Conservation (phyloP, 441 rosid genomes). For the Adansonia rubrostipa region DNA sequence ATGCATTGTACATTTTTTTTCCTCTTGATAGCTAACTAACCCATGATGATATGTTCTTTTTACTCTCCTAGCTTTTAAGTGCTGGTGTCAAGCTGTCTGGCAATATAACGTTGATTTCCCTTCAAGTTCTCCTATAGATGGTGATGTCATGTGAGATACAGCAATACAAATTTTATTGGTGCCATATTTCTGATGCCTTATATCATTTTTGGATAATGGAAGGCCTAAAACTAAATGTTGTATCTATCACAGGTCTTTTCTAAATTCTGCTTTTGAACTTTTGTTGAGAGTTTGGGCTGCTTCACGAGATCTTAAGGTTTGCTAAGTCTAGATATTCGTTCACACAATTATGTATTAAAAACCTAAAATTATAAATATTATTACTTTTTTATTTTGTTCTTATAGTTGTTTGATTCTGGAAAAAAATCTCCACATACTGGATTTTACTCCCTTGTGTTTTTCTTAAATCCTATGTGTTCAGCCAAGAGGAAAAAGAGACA, state of each 20-base stretch:
- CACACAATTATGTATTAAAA: background rate
- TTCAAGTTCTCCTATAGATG: slow-evolving; percentile 67
- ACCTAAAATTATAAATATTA: background rate
- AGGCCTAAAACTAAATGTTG: slow-evolving; percentile 31
- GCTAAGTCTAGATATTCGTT: slow-evolving; percentile 12
- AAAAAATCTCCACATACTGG: background rate
- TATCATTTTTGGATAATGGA: slow-evolving; percentile 17
- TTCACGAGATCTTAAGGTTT: slow-evolving; percentile 93
- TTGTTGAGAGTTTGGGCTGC: slow-evolving; percentile 91
- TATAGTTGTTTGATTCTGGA: slow-evolving; percentile 19
- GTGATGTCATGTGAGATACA: slow-evolving; percentile 85
- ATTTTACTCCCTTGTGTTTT: background rate
- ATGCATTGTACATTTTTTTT: slow-evolving; percentile 2
- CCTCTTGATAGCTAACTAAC: slow-evolving; percentile 12
- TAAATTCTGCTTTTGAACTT: slow-evolving; percentile 97
- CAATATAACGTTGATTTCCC: slow-evolving; percentile 69
- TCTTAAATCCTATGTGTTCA: background rate
- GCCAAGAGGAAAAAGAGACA: background rate
- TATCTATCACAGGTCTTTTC: slow-evolving; percentile 72
- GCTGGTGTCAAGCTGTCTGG: slow-evolving; percentile 97
- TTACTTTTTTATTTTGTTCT: slow-evolving; percentile 13
- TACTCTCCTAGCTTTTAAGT: slow-evolving; percentile 75
- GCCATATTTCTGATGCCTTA: slow-evolving; percentile 28
- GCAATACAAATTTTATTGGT: slow-evolving; percentile 45
- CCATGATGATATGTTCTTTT: slow-evolving; percentile 24